Evolutionary conservation across 805 yeast genomes (phyloP).

Genomic region (Komagataella pastoris): DNA sequence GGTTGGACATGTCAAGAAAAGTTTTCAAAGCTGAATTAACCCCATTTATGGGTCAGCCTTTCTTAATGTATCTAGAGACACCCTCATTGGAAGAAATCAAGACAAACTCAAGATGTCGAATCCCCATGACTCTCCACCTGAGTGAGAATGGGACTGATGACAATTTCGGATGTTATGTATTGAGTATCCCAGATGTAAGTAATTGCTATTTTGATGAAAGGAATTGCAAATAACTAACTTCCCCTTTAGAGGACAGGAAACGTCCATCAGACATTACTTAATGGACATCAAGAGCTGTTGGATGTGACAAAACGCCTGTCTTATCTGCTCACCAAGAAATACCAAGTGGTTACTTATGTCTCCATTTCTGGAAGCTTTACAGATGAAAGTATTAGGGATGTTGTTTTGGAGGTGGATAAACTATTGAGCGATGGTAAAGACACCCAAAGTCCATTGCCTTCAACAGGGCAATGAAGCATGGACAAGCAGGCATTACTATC

Average conservation of each 20-base stretch:
- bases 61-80: neutral
- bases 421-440: neutral
- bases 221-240: slow-evolving; percentile 1
- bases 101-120: neutral
- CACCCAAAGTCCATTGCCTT: neutral
- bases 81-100: neutral
- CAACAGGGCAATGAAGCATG: neutral
- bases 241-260: slow-evolving; percentile 8
- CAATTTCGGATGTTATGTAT: slow-evolving; percentile 28
- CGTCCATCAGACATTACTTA: slow-evolving; percentile 27
- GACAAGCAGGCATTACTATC: neutral
- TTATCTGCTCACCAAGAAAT: slow-evolving; percentile 24
- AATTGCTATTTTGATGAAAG: neutral
- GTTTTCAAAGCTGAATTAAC: neutral
- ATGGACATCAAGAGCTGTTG: slow-evolving; percentile 23
- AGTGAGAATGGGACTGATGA: slow-evolving; percentile 17
- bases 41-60: neutral
- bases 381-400: neutral
- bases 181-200: slow-evolving; percentile 24
- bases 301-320: slow-evolving; percentile 32
- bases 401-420: neutral
- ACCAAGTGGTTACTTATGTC: slow-evolving; percentile 28
- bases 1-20: neutral
- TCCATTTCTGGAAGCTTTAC: slow-evolving; percentile 25
- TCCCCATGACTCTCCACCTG: slow-evolving; percentile 23